A percentile compares a stretch with the other conserved stretches of the same genome.
These are phyloP conservation scores for Diaporthe longicolla DNA, from an alignment of 2,329 filamentous ascomycete species.

Conservation along the genomic window DNA sequence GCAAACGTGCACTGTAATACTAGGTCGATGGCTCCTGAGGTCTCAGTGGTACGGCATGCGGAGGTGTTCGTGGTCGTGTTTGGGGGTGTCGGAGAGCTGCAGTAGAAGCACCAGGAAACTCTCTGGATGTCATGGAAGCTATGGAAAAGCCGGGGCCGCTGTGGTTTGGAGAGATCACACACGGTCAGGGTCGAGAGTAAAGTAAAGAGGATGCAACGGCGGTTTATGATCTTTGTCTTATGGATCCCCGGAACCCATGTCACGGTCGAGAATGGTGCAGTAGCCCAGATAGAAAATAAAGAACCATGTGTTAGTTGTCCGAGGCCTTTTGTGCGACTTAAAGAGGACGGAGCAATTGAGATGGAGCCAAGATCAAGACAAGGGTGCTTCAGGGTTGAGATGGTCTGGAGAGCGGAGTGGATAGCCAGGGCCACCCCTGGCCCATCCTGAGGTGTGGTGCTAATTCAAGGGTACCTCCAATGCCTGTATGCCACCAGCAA, in stretches of 20 bases:
- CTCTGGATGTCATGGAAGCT: constrained; percentile 40
- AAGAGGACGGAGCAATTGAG: constrained; percentile 59
- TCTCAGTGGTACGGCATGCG: constrained; percentile 65
- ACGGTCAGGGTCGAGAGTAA: constrained; percentile 9
- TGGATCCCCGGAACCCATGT: constrained; percentile 36
- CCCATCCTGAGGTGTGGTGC: constrained; percentile 55
- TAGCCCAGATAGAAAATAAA: constrained; percentile 40
- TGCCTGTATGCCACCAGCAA: constrained; percentile 50
- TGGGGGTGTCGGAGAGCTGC: constrained; percentile 63
- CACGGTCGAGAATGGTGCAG: constrained; percentile 47
- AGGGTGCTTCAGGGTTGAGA: constrained; percentile 57
- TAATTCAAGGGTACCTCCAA: constrained; percentile 54
- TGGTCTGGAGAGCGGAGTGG: constrained; percentile 51
- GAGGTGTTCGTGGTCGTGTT: constrained; percentile 60
- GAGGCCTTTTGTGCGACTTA: constrained; percentile 67
- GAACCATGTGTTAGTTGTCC: constrained; percentile 48
- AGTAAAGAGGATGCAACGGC: constrained; percentile 44
- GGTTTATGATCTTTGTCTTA: constrained; percentile 39
- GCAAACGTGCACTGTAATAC: constrained; percentile 68
- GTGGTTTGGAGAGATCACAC: constrained; percentile 28
- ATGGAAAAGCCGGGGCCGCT: constrained; percentile 17
- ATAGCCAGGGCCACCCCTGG: constrained; percentile 53
- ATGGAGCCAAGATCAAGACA: constrained; percentile 56
- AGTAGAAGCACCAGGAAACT: constrained; percentile 50
- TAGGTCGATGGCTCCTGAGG: constrained; percentile 61